Percentiles rank a stretch among this genome's conserved stretches.
These are phyloP conservation scores for Thuja plicata DNA, from an alignment of 83 land plant species.

Conservation along the genomic window DNA sequence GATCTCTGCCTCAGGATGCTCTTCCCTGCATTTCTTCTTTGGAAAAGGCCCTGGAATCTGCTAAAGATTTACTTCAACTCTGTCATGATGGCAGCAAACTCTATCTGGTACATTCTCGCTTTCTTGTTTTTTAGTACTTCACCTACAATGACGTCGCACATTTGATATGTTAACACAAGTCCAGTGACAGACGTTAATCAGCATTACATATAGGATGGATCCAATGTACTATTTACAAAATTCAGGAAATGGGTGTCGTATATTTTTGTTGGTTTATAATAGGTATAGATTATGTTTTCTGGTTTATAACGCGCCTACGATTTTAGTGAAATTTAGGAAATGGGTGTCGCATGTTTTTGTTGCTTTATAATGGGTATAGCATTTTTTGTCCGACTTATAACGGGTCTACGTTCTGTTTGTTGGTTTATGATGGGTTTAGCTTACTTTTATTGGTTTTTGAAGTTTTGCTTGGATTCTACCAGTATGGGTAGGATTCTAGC, in stretches of 20 bases:
- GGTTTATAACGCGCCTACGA: background rate
- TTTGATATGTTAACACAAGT: background rate
- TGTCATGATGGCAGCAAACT: slow-evolving; percentile 83
- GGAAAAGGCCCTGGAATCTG: slow-evolving; percentile 47
- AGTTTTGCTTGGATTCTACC: background rate
- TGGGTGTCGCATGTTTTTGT: background rate
- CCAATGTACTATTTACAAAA: background rate
- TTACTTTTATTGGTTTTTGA: background rate
- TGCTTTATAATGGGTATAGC: background rate
- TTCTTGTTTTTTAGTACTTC: background rate
- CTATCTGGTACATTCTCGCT: slow-evolving; percentile 53
- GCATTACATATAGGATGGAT: background rate
- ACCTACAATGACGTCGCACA: background rate
- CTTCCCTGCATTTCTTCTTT: slow-evolving; percentile 25
- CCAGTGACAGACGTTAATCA: no score
- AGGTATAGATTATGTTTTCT: no score
- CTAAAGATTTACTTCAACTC: slow-evolving; percentile 57
- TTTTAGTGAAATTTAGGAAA: no score
- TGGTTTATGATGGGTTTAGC: background rate
- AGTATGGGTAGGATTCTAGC: background rate
- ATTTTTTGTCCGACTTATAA: background rate
- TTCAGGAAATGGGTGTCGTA: background rate
- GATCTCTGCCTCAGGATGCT: slow-evolving; percentile 27
- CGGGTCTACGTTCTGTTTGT: background rate
- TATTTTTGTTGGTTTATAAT: background rate